Conservation (phyloP, 257 asterid genomes). For the Gentiana straminea region DNA sequence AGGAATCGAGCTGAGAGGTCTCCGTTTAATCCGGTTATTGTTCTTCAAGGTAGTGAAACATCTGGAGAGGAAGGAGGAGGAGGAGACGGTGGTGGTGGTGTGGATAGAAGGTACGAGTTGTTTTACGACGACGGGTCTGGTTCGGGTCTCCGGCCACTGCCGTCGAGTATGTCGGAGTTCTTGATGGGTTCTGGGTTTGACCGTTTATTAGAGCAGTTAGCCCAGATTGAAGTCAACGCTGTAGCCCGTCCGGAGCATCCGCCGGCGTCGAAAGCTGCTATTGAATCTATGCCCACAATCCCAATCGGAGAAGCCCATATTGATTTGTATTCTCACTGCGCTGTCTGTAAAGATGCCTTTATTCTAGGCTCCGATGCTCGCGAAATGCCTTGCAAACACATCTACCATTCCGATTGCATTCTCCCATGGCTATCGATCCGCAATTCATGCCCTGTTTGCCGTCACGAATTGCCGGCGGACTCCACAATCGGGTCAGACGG, state of each 20-base stretch:
- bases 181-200: conserved; percentile 23
- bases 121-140: conserved; percentile 19
- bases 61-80: conserved; percentile 8
- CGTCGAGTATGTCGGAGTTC: conserved; percentile 24
- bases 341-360: conserved; percentile 59
- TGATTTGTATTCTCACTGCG: conserved; percentile 47
- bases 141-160: conserved; percentile 21
- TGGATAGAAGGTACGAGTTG: conserved; percentile 16
- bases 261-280: conserved; percentile 56
- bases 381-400: conserved; percentile 74
- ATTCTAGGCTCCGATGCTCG: conserved; percentile 52
- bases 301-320: conserved; percentile 48
- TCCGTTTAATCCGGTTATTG: conserved; percentile 65
- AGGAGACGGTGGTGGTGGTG: conserved; percentile 17
- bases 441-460: conserved; percentile 75
- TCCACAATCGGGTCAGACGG: conserved; percentile 1
- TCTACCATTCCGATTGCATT: conserved; percentile 64
- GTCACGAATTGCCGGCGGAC: conserved; percentile 23
- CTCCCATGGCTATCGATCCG: conserved; percentile 68
- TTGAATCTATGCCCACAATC: conserved; percentile 68
- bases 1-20: conserved; percentile 29
- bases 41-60: conserved; percentile 33
- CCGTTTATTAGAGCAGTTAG: conserved; percentile 19
- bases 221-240: conserved; percentile 19
- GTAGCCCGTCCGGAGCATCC: conserved; percentile 12